Evolutionary conservation across 306 rosid species (phyloP).

Genomic region (Malus orientalis): DNA sequence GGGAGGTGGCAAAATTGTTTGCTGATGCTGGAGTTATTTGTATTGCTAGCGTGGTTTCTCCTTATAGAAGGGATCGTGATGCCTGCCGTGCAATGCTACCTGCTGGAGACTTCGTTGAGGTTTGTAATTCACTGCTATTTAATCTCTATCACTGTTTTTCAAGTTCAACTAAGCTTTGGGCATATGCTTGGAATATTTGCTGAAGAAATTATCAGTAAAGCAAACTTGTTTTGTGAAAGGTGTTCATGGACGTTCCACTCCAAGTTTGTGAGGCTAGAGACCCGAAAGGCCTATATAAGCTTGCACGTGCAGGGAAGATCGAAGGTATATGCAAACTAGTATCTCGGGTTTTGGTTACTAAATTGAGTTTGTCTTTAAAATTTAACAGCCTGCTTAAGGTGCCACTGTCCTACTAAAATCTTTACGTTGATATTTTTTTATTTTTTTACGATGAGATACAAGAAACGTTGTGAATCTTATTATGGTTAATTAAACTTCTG

Average conservation of each 20-base stretch:
- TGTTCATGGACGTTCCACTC: constrained; percentile 81
- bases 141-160: neutral
- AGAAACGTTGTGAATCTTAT: neutral
- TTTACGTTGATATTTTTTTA: neutral
- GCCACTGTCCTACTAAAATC: neutral
- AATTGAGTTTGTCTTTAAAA: neutral
- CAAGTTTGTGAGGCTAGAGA: constrained; percentile 88
- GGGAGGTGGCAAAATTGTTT: constrained; percentile 94
- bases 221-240: constrained; percentile 42
- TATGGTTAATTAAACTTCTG: neutral
- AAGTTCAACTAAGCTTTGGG: neutral
- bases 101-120: constrained; percentile 87
- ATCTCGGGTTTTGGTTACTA: neutral
- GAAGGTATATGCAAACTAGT: constrained; percentile 32
- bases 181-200: neutral
- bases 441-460: neutral
- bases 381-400: neutral
- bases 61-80: constrained; percentile 78
- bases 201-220: neutral
- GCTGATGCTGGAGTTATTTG: constrained; percentile 93
- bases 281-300: constrained; percentile 69
- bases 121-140: constrained; percentile 10
- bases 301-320: constrained; percentile 73
- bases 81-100: constrained; percentile 78
- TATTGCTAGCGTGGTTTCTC: constrained; percentile 80